Base-by-base conservation (phyloP, 2,329 filamentous ascomycete species). In the Macrophomina pseudophaseolina region DNA sequence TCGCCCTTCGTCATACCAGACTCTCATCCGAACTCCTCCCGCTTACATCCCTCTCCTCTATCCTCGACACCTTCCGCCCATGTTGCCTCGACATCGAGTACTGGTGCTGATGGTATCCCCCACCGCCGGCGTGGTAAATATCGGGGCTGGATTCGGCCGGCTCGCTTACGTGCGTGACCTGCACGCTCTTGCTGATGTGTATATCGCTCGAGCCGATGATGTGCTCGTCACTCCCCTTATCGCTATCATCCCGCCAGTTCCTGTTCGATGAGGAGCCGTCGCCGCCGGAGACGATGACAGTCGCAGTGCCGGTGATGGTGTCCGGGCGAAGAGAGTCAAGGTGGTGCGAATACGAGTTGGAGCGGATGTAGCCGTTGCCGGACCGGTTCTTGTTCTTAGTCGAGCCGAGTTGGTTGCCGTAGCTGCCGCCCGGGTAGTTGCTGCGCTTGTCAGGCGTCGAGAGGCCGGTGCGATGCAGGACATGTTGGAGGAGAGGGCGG, bases 401-500 rank as follows among this genome's bases (percentile, higher is more conserved):
- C 35, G 35, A 38, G 35, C 66, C 56, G n/a, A 51, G n/a, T 1
- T 16, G 9, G 40, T 65, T 65, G 64, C 52, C 64, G 18, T 52
- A 65, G 30, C 52, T 53, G 30, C 23, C 46, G 42, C 2, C 42
- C 5, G 11, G 16, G 56, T 66, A 60, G 23, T 66, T 51, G 54
- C 51, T 64, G 53, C 32, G 53, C 11, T 70, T 69, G 7, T 65
- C 54, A 3, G 74, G 62, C 23, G 62, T 46, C 32, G 62, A 65
- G 1, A 74, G 66, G 3, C 73, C 71, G 16, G 74, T 59, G 9
- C 68, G 70, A 69, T 69, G 72, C 4, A 75, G 49, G 8, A 71
- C 66, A 38, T 66, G 66, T 35, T 75, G 80, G 46, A 85, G 76
- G 0, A 86, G 76, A 0, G 84, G 84, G 2, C 82, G 80, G 3